Conservation (phyloP, 1,284 basidiomycete species). For the Psilocybe mexicana region DNA sequence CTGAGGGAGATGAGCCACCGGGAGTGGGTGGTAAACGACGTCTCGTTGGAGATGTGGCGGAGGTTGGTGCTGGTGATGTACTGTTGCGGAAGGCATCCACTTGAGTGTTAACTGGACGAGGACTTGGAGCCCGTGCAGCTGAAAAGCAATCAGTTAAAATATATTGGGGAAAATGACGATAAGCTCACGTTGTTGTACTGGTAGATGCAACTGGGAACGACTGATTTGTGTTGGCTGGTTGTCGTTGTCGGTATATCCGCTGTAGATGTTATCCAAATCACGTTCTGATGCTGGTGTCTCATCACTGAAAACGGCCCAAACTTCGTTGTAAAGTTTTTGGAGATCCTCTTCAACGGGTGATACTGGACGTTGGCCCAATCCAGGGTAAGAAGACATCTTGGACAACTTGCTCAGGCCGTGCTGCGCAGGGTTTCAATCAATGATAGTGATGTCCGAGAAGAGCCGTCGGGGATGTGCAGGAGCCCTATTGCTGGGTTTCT, state of each 20-base stretch:
- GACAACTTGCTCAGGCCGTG: slow-evolving; percentile 4
- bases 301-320: slow-evolving; percentile 63
- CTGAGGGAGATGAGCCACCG: slow-evolving; percentile 26
- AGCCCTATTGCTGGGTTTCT: background rate
- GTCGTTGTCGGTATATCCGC: slow-evolving; percentile 30
- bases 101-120: slow-evolving; percentile 14
- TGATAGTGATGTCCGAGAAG: background rate
- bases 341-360: slow-evolving; percentile 66
- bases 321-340: slow-evolving; percentile 69
- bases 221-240: slow-evolving; percentile 16
- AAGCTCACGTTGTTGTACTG: slow-evolving; percentile 15
- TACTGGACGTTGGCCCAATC: slow-evolving; percentile 27
- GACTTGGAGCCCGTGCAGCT: slow-evolving; percentile 16
- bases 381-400: slow-evolving; percentile 22
- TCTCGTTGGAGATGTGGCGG: slow-evolving; percentile 25
- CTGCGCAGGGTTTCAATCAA: background rate
- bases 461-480: background rate
- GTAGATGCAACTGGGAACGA: slow-evolving; percentile 5
- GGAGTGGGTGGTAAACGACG: slow-evolving; percentile 44
- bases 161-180: background rate
- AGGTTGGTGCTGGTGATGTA: slow-evolving; percentile 9
- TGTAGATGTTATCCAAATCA: slow-evolving; percentile 37
- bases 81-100: slow-evolving; percentile 14
- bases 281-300: slow-evolving; percentile 30
- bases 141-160: background rate